A percentile compares a stretch with the other conserved stretches of the same genome.
These are phyloP conservation scores for Chaetomiaceae sp. DNA, from an alignment of 2,329 filamentous ascomycete species.

Conservation along the genomic window DNA sequence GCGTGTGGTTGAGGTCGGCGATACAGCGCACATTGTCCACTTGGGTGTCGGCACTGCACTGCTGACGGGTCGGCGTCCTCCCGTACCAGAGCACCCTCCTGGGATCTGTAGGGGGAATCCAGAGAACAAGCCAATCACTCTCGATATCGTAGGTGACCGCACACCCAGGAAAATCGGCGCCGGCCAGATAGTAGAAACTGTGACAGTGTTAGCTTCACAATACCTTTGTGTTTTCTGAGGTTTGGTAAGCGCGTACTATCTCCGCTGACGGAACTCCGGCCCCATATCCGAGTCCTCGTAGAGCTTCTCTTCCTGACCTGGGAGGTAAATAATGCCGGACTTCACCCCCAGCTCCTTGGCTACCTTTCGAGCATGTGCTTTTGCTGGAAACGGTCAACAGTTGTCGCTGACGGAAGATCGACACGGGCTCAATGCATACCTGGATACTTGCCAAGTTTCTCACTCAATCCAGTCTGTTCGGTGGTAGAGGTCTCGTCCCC, in stretches of 20 bases:
- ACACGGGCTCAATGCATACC: constrained; percentile 13
- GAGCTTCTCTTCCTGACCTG: constrained; percentile 46
- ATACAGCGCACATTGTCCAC: constrained; percentile 66
- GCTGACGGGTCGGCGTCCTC: constrained; percentile 53
- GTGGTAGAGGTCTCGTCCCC: neutral
- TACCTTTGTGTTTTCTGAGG: neutral
- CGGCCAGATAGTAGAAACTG: constrained; percentile 58
- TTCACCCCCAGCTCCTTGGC: constrained; percentile 45
- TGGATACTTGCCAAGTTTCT: constrained; percentile 25
- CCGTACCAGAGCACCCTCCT: constrained; percentile 61
- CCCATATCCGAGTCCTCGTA: constrained; percentile 58
- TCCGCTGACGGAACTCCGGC: constrained; percentile 52
- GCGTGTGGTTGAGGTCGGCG: constrained; percentile 43
- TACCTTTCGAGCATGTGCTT: constrained; percentile 54
- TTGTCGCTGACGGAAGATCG: neutral
- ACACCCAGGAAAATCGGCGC: constrained; percentile 52
- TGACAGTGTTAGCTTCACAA: neutral
- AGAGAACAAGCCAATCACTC: constrained; percentile 63
- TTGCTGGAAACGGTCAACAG: constrained; percentile 38
- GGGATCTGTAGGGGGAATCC: constrained; percentile 66
- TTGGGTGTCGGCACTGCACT: constrained; percentile 60
- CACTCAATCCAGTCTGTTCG: too few species aligned
- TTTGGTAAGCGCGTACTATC: constrained; percentile 45
- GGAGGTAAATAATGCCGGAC: constrained; percentile 53
- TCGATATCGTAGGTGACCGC: constrained; percentile 54